A percentile compares a stretch with the other conserved stretches of the same genome.
Evolutionary conservation across 257 asterid genomes (phyloP).

Genomic region (Paraleonurus japonicus): DNA sequence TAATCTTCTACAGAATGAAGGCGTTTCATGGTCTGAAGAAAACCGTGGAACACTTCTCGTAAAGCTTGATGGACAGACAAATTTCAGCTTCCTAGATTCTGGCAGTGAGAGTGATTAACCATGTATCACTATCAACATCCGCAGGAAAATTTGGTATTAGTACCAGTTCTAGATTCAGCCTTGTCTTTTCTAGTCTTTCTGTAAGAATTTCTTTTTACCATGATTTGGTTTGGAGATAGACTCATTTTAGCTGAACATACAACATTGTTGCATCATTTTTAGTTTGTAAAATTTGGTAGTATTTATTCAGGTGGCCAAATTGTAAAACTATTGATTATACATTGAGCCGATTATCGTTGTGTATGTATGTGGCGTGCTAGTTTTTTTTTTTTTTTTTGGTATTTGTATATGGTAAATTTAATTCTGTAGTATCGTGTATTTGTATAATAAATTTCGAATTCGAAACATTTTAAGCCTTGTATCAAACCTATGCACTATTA

Average conservation of each 20-base stretch:
- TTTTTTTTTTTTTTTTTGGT: no score
- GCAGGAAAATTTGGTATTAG: not conserved
- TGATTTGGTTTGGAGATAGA: constrained; percentile 20
- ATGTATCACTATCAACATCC: not conserved
- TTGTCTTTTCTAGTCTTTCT: not conserved
- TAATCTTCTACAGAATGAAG: constrained; percentile 62
- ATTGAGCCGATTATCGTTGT: not conserved
- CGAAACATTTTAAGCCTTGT: no score
- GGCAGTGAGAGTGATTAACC: constrained; percentile 62
- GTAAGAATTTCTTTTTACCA: not conserved
- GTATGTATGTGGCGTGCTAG: not conserved
- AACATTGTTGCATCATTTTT: not conserved
- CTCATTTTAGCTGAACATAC: not conserved
- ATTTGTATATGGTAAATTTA: not conserved
- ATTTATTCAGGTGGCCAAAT: not conserved
- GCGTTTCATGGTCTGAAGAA: constrained; percentile 71
- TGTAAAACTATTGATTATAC: not conserved
- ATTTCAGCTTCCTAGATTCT: constrained; percentile 69
- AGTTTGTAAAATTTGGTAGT: constrained; percentile 12
- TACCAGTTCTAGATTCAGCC: constrained; percentile 7
- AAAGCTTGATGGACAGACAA: constrained; percentile 57
- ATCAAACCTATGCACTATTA: no score
- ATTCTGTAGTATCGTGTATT: not conserved
- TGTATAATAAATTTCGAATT: no score
- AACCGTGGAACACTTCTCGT: constrained; percentile 77